phyloP scores from a whole-genome alignment of 179 eudicot genomes.

The Heliamphora pulchella region DNA sequence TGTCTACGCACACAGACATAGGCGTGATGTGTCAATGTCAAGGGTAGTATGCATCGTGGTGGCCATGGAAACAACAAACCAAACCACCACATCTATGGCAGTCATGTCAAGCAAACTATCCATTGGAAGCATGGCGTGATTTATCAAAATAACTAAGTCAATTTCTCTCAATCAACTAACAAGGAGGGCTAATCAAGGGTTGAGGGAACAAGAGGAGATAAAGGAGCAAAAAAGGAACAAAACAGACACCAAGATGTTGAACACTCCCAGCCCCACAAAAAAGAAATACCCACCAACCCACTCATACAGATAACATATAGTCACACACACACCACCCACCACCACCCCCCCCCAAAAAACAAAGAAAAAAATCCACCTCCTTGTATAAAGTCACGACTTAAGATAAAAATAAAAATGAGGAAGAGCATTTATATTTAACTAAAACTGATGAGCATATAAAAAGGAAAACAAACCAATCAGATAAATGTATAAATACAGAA shows the following conservation, averaged over 20 bases:
- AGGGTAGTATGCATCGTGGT: neutral
- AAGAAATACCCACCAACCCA: neutral
- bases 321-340: neutral
- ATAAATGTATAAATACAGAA: neutral
- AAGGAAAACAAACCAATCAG: constrained; percentile 1
- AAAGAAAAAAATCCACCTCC: too few relatives aligned
- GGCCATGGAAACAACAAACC: neutral
- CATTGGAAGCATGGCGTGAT: neutral
- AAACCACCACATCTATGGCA: neutral
- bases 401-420: neutral
- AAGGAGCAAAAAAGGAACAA: neutral
- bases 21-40: neutral
- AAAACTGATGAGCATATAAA: neutral
- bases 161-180: neutral
- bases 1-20: neutral
- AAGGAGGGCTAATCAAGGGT: neutral
- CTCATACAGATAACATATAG: neutral
- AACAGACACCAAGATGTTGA: too few relatives aligned
- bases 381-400: neutral
- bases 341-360: too few relatives aligned
- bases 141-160: neutral
- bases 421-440: neutral
- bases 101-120: neutral
- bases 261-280: too few relatives aligned
- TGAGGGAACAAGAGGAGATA: neutral